phyloP scores from a whole-genome alignment of 1,139 yeast species.

The Debaryomyces robertsiae region DNA sequence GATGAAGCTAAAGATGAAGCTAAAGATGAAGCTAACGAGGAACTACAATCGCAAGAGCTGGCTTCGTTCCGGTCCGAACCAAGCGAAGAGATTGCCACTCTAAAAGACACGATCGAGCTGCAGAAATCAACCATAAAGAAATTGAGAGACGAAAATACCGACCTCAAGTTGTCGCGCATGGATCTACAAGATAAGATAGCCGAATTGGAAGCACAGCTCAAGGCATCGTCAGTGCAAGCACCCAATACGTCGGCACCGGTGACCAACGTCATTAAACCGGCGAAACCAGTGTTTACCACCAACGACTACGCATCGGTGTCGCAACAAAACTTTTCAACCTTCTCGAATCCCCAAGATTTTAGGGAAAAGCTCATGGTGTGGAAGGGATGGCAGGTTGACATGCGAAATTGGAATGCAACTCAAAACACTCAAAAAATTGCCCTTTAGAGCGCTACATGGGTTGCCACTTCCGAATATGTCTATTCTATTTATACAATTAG shows the following conservation, averaged over 20 bases:
- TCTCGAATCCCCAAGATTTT: conserved; percentile 35
- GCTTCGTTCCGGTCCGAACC: conserved; percentile 14
- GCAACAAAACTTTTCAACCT: conserved; percentile 28
- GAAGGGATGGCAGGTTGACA: conserved; percentile 86
- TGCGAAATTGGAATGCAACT: conserved; percentile 69
- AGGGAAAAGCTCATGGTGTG: conserved; percentile 56
- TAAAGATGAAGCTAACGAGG: conserved; percentile 1
- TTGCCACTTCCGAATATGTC: conserved; percentile 8
- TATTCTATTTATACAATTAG: conserved; percentile 9
- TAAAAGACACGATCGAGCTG: conserved; percentile 27
- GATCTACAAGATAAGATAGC: conserved; percentile 44
- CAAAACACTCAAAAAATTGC: conserved; percentile 30
- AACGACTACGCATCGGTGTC: conserved; percentile 40
- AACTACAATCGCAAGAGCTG: not conserved
- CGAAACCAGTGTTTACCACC: conserved; percentile 37
- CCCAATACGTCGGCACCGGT: conserved; percentile 13
- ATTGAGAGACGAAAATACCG: conserved; percentile 48
- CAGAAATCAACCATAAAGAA: conserved; percentile 42
- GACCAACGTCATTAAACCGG: conserved; percentile 24
- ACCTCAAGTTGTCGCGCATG: conserved; percentile 46
- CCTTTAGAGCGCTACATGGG: conserved; percentile 16
- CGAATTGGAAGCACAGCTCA: conserved; percentile 28
- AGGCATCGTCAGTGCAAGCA: conserved; percentile 11
- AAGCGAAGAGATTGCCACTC: conserved; percentile 33
- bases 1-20: conserved; percentile 1